phyloP scores from a whole-genome alignment of 1,139 yeast species.

The Magnusiomyces paraingens region DNA sequence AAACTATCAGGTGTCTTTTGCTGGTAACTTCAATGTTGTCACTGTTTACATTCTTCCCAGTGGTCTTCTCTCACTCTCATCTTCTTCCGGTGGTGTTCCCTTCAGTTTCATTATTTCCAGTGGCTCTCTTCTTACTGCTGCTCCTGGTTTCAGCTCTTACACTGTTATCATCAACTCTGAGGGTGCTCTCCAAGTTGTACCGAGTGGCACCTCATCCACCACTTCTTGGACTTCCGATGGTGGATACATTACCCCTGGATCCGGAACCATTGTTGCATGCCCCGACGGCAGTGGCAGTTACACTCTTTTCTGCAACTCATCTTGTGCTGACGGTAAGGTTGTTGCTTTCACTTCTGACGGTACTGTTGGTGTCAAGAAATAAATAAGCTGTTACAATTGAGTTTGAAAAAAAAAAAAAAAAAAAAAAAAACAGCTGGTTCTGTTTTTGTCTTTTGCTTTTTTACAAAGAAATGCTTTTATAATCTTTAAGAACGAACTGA shows the following conservation, averaged over 20 bases:
- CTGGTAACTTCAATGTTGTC: not conserved
- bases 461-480: too few relatives aligned
- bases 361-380: not conserved
- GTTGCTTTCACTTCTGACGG: not conserved
- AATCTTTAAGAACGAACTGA: too few relatives aligned
- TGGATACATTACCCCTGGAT: not conserved
- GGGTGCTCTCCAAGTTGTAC: not conserved
- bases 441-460: too few relatives aligned
- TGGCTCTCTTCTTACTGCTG: not conserved
- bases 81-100: not conserved
- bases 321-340: not conserved
- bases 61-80: not conserved
- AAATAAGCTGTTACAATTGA: too few relatives aligned
- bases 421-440: too few relatives aligned
- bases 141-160: not conserved
- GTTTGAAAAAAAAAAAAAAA: too few relatives aligned
- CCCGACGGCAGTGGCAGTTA: not conserved
- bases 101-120: not conserved
- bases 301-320: not conserved
- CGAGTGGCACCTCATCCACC: not conserved
- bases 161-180: not conserved
- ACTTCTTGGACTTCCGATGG: not conserved
- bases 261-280: constrained; percentile 5
- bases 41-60: not conserved
- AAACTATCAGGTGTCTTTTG: not conserved